Evolutionary conservation across 2,329 filamentous ascomycete genomes (phyloP), one percentile per base, ranked within the genome.

Genomic region (Ophiostoma fasciatum): DNA sequence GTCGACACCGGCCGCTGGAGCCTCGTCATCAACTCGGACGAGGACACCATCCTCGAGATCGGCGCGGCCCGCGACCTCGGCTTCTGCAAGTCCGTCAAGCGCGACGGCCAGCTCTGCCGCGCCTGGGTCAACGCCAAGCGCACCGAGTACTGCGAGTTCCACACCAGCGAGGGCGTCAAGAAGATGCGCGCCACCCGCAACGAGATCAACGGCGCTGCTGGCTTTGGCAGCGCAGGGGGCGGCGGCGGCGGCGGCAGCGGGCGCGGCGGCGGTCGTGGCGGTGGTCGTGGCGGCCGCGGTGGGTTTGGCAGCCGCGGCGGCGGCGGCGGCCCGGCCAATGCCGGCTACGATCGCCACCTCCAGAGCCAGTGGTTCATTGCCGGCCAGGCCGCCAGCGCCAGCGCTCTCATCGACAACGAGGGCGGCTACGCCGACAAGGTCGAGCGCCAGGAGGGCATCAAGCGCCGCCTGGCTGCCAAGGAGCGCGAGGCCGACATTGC

Each of bases 71-170:
- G 85, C 32, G 88, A 98, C 55, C 62, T 98, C 3, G 85, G 82
- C 1, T 93, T 80, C 53, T 98, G 90, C 59, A 84, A 87, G 51
- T 74, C 77, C 7, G 62, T 84, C 44, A 84, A 82, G 53, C 88
- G 82, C 50, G 84, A 94, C 51, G 88, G 90, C 27, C 70, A 81
- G 38, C 61, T 69, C 31, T 98, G 90, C 55, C 74, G 71, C 23
- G 62, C 71, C 20, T 98, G 90, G 90, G 68, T 98, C 41, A 88
- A 98, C 55, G 74, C 72, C 45, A 75, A 84, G 36, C 82, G 85
- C 48, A 94, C 87, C 0, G 78, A 93, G 48, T 83, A 81, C 52
- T 98, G 90, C 59, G 85, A 94, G 45, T 98, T 80, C 47, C 90
- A 98, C 56, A 74, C 93, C 46, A 85, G 92, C 47, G 63, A 83